A percentile compares a stretch with the other conserved stretches of the same genome.
phyloP scores from a whole-genome alignment of 345 rosid genomes.

The Eucalyptus tenuipes region DNA sequence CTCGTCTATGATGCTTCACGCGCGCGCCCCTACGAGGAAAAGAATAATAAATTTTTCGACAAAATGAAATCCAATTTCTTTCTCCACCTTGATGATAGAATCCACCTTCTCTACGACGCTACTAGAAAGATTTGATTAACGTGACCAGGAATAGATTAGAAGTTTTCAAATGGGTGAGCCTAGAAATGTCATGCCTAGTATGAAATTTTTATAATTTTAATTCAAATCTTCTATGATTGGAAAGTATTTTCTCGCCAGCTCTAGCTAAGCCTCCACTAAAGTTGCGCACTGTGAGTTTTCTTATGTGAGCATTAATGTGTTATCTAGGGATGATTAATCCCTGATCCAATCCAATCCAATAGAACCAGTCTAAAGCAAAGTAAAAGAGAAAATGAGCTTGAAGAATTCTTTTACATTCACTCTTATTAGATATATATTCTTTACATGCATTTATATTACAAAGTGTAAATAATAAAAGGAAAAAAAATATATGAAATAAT shows the following conservation, averaged over 20 bases:
- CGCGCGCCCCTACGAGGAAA: neutral
- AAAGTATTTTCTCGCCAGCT: neutral
- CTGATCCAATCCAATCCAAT: rapidly evolving
- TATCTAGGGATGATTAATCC: too few species aligned
- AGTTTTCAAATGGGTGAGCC: neutral
- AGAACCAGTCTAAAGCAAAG: too few species aligned
- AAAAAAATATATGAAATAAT: too few species aligned
- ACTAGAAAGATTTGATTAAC: neutral
- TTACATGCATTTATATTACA: too few species aligned
- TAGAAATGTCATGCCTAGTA: neutral
- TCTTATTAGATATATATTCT: too few species aligned
- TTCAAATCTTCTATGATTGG: neutral
- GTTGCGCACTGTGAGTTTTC: rapidly evolving
- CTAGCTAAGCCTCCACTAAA: neutral
- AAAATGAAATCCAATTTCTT: neutral
- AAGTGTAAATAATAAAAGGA: too few species aligned
- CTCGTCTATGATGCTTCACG: neutral
- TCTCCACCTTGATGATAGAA: neutral
- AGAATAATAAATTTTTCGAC: neutral
- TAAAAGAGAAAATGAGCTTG: too few species aligned
- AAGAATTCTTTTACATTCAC: too few species aligned
- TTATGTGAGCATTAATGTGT: neutral
- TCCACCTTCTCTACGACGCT: neutral
- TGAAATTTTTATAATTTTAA: neutral
- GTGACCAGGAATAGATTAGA: neutral